Conservation (phyloP, 23 red algal genomes). For the Rhodosorus marinus region DNA sequence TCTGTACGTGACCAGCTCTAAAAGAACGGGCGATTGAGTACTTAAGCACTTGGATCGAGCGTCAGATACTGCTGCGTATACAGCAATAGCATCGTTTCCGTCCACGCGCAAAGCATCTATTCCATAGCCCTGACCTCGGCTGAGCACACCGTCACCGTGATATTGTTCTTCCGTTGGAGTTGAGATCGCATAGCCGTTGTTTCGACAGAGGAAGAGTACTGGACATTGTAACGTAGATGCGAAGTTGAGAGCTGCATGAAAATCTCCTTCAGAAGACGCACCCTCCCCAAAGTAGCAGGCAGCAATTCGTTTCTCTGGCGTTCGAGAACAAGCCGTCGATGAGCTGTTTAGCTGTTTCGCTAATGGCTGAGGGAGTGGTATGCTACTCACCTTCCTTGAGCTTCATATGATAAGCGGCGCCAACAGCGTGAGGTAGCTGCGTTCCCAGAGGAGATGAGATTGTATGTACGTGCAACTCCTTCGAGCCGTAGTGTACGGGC, state of each 20-base stretch:
- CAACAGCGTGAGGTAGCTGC: constrained; percentile 33
- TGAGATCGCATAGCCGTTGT: constrained; percentile 69
- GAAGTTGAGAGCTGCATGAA: constrained; percentile 46
- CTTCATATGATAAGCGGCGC: constrained; percentile 27
- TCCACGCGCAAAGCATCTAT: constrained; percentile 40
- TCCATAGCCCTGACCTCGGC: constrained; percentile 24
- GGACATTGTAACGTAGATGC: constrained; percentile 21
- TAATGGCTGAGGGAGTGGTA: background rate
- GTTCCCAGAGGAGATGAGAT: constrained; percentile 43
- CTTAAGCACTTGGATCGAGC: constrained; percentile 1
- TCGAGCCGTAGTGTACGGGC: constrained; percentile 36
- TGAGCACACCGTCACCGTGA: constrained; percentile 24
- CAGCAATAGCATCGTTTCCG: constrained; percentile 36
- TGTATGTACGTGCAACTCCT: constrained; percentile 17
- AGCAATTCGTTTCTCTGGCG: constrained; percentile 8
- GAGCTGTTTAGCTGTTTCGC: no score
- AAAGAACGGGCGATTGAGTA: constrained; percentile 3
- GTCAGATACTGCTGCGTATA: constrained; percentile 7
- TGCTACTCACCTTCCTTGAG: background rate
- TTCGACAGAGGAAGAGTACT: constrained; percentile 39
- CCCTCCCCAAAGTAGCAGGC: constrained; percentile 64
- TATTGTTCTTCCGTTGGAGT: constrained; percentile 45
- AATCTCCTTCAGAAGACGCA: constrained; percentile 48
- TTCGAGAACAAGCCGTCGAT: no score
- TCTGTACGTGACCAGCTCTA: constrained; percentile 45